Conservation (phyloP, 176 grass and related monocot species). For the Cenchrus fungigraminus region DNA sequence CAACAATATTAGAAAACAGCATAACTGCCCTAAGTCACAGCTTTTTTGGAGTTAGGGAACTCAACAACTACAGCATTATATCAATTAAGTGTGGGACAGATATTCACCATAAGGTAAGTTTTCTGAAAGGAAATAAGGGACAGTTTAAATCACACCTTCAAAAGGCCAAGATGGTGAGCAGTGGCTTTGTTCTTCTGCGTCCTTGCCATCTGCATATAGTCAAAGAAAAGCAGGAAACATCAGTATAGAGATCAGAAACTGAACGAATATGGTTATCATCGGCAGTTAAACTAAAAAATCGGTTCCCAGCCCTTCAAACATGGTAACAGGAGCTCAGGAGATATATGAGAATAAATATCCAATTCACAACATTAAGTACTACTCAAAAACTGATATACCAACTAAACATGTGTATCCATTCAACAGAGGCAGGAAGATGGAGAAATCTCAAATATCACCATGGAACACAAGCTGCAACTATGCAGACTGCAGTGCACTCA, state of each 20-base stretch:
- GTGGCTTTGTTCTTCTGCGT: slow-evolving; percentile 99
- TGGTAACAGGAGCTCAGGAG: not conserved
- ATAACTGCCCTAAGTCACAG: not conserved
- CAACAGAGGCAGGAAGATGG: not conserved
- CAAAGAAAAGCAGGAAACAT: slow-evolving; percentile 5
- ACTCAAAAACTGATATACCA: not conserved
- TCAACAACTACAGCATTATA: not conserved
- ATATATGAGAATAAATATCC: not conserved
- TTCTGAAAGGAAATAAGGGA: not conserved
- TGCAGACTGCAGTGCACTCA: not conserved
- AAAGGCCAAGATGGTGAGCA: slow-evolving; percentile 93
- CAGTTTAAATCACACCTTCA: slow-evolving; percentile 77
- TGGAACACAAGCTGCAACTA: not conserved
- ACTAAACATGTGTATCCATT: not conserved
- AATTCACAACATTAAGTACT: not conserved
- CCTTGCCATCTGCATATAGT: slow-evolving; percentile 73
- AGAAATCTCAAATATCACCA: not conserved
- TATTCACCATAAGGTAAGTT: not conserved
- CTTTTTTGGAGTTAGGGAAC: slow-evolving; percentile 2
- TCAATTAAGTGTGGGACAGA: not conserved
- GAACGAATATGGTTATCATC: not conserved
- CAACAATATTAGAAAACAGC: not conserved
- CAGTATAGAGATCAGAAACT: slow-evolving; percentile 5
- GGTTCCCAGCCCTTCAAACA: not conserved
- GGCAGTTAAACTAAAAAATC: too few species aligned